Evolutionary conservation across 169 alveolate species (phyloP).

Genomic region (Cryptosporidium ryanae): DNA sequence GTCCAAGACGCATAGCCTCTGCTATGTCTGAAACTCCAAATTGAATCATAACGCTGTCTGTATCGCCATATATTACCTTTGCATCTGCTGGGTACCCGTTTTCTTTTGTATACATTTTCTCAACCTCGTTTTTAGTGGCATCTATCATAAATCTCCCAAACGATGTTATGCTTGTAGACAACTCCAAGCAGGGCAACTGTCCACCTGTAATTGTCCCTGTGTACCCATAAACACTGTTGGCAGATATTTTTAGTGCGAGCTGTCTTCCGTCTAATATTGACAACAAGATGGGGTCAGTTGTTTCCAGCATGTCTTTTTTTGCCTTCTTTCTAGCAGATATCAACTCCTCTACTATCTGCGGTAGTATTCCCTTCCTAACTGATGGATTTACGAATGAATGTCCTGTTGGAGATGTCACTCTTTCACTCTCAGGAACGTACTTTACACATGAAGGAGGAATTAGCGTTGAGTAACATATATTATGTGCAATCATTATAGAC

Average conservation of each 20-base stretch:
- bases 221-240: conserved; percentile 99
- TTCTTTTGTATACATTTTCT: conserved; percentile 82
- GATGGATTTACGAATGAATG: conserved; percentile 64
- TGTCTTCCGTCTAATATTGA: conserved; percentile 98
- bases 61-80: conserved; percentile 96
- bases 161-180: conserved; percentile 95
- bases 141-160: conserved; percentile 97
- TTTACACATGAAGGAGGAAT: conserved; percentile 84
- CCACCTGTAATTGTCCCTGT: conserved; percentile 99
- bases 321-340: conserved; percentile 96
- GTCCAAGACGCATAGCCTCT: conserved; percentile 93
- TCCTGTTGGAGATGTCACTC: conserved; percentile 76
- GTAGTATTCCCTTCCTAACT: conserved; percentile 94
- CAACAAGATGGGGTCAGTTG: conserved; percentile 88
- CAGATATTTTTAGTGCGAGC: conserved; percentile 97
- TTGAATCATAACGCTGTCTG: conserved; percentile 99
- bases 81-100: conserved; percentile 94
- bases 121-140: conserved; percentile 88
- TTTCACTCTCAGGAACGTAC: conserved; percentile 76
- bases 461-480: conserved; percentile 96
- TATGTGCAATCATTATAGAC: conserved; percentile 99
- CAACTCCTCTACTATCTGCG: conserved; percentile 96
- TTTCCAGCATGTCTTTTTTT: conserved; percentile 90
- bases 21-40: conserved; percentile 91
- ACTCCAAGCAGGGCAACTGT: conserved; percentile 95